Conservation (phyloP, 371 early-diverging fungal species). For the Dichotomocladium elegans region DNA sequence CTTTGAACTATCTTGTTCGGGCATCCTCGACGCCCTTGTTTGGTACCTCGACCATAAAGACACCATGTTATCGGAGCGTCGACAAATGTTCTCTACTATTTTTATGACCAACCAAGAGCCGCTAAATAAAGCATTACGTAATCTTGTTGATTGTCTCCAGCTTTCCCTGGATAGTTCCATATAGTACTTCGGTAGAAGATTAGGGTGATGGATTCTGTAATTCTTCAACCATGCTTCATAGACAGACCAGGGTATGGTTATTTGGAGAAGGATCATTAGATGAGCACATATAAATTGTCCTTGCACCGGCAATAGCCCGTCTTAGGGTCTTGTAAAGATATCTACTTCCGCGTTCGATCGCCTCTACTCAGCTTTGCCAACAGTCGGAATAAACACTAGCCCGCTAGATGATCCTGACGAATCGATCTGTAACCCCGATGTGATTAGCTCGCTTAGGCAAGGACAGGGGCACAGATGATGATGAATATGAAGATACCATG, state of each 20-base stretch:
- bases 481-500: slow-evolving; percentile 1
- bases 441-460: not conserved
- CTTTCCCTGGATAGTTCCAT: not conserved
- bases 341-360: not conserved
- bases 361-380: too few species aligned
- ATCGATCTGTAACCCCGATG: slow-evolving; percentile 6
- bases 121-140: slow-evolving; percentile 1
- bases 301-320: not conserved
- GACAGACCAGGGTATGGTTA: slow-evolving; percentile 1
- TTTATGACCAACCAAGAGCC: too few species aligned
- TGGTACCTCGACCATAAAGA: slow-evolving; percentile 31
- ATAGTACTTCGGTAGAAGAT: not conserved
- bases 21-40: slow-evolving; percentile 57
- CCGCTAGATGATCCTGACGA: slow-evolving; percentile 7
- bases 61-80: slow-evolving; percentile 1
- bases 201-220: not conserved
- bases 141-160: not conserved
- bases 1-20: slow-evolving; percentile 75
- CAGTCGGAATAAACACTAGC: too few species aligned
- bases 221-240: not conserved
- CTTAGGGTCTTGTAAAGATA: not conserved
- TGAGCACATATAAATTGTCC: not conserved
- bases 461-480: slow-evolving; percentile 1
- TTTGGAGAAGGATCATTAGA: not conserved
- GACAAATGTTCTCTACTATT: too few species aligned